Conservation (phyloP, 495 filamentous ascomycete species). For the Penicillium cataractarum region DNA sequence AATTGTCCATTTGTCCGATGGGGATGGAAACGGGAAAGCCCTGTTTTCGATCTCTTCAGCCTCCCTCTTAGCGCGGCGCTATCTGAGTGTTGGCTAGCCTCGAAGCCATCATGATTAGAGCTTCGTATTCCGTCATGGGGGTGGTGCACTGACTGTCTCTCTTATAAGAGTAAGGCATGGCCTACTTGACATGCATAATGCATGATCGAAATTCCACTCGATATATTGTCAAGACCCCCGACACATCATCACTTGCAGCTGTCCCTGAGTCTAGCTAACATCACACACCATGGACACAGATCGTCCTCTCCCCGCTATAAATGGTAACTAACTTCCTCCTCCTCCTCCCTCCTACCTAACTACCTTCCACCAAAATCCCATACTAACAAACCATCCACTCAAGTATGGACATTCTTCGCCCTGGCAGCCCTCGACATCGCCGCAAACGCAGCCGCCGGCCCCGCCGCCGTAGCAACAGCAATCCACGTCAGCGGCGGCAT, state of each 20-base stretch:
- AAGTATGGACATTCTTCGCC: slow-evolving; percentile 24
- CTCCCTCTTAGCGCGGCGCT: not conserved
- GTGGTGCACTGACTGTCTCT: not conserved
- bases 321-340: slow-evolving; percentile 13
- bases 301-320: slow-evolving; percentile 11
- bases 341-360: not conserved
- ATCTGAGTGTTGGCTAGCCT: not conserved
- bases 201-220: not conserved
- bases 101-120: not conserved
- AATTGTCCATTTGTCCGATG: not conserved
- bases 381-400: not conserved
- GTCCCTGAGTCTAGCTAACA: not conserved
- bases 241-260: not conserved
- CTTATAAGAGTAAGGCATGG: not conserved
- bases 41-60: too few relatives aligned
- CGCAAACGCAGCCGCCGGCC: slow-evolving; percentile 22
- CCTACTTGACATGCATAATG: not conserved
- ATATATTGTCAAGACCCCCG: not conserved
- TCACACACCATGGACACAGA: slow-evolving; percentile 9
- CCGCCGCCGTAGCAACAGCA: slow-evolving; percentile 23
- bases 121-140: slow-evolving; percentile 1
- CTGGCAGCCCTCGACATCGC: slow-evolving; percentile 23
- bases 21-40: too few relatives aligned
- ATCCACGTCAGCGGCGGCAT: slow-evolving; percentile 20
- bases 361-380: too few relatives aligned